These are phyloP conservation scores for Aphanomyces euteiches DNA, from an alignment of 352 stramenopile species.

Conservation along the genomic window DNA sequence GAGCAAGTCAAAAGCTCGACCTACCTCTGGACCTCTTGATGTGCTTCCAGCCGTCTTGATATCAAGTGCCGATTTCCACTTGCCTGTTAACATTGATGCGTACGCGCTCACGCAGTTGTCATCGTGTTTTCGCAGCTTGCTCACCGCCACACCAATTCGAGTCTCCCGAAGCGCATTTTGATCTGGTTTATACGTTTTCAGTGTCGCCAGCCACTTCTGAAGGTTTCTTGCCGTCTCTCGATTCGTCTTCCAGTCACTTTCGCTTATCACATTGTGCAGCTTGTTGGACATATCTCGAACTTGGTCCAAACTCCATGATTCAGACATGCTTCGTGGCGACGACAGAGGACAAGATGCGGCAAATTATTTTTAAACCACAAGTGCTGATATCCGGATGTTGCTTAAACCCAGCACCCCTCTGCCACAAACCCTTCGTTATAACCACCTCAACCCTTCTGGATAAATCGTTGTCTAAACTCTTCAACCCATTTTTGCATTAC, in stretches of 20 bases:
- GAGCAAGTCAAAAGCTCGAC: too few relatives aligned
- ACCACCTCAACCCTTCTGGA: too few relatives aligned
- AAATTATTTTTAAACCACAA: too few relatives aligned
- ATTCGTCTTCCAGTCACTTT: constrained; percentile 64
- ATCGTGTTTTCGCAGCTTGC: constrained; percentile 82
- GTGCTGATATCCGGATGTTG: too few relatives aligned
- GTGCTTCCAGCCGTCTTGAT: constrained; percentile 35
- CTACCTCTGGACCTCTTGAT: background rate
- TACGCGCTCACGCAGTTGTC: constrained; percentile 78
- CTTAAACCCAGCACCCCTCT: too few relatives aligned
- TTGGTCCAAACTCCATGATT: constrained; percentile 38
- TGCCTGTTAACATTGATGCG: constrained; percentile 73
- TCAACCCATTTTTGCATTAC: too few relatives aligned
- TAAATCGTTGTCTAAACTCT: too few relatives aligned
- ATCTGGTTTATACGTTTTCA: constrained; percentile 76
- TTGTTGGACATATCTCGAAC: constrained; percentile 63
- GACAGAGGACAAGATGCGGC: too few relatives aligned
- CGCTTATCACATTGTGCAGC: constrained; percentile 60
- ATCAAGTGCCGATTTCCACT: constrained; percentile 75
- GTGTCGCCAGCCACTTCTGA: constrained; percentile 59
- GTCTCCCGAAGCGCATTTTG: constrained; percentile 69
- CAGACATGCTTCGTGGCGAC: background rate
- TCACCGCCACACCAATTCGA: constrained; percentile 73
- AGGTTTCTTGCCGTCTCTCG: constrained; percentile 54
- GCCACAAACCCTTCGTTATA: too few relatives aligned